Evolutionary conservation across 345 rosid genomes (phyloP), one percentile per base, ranked within the genome.

Genomic region (Heritiera littoralis): DNA sequence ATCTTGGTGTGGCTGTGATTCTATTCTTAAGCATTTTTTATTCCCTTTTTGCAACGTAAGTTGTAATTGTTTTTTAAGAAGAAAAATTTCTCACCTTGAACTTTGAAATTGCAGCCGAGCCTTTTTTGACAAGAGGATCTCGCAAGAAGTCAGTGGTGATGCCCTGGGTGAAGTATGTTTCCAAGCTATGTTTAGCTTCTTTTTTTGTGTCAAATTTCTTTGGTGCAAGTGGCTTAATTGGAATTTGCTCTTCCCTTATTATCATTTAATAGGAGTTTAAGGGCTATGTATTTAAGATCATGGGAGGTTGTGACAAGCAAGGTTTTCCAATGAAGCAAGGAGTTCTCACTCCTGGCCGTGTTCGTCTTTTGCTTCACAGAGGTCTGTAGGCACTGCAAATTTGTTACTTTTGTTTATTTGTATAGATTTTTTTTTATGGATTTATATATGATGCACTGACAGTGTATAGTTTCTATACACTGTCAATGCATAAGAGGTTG

Each of bases 241-340:
- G 28, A n/a, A 2, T 32, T 13, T 73, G 49, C 17, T 63, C 23
- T 45, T 71, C 9, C 17, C 49, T 49, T 20, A 20, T 72, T 77
- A 38, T 58, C 14, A 56, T 72, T 52, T 1, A 55, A 60, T 72
- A 94, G 98, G 94, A 94, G 79, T 92, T 94, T 82, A 94, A 86
- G 80, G 97, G 98, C 1, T 94, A 94, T 48, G 88, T 94, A 6
- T 94, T 92, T 81, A 91, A 92, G 86, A 94, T 90, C 84, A 94
- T 81, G 98, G 97, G 94, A 77, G 98, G 98, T n/a, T 94, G 95
- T 40, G 97, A 92, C 90, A 92, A 94, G 85, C 98, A 94, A 77
- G 97, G 98, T 38, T 92, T 94, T 76, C 95, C 98, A 46, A 91
- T 91, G 97, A 91, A 94, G 85, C 98, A 94, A 83, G 98, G 97